Evolutionary conservation across 306 rosid genomes (phyloP), one percentile per base, ranked within the genome.

Genomic region (Fagus sylvatica): DNA sequence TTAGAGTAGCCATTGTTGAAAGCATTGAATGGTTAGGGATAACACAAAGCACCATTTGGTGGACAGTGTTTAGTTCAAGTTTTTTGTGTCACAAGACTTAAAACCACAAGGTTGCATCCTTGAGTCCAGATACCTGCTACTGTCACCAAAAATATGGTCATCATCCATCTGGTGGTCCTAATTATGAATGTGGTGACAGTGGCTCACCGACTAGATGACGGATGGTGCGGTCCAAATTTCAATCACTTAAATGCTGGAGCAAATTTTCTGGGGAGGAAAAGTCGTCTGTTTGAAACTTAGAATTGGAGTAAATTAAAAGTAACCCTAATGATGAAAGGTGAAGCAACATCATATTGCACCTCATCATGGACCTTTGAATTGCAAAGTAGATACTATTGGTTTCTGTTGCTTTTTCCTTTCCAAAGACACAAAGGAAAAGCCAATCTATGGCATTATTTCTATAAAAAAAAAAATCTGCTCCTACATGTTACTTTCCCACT

Each of bases 331-430:
- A 75, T 72, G 73, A 83, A 82, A 72, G 84, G 72, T 75, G 82
- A 80, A 72, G 80, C 91, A 82, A 75, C 82, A 85, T 87, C 82
- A 85, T 84, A 13, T 55, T 77, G 73, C 54, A 43, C 75, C 73
- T 80, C 87, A 87, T 87, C 37, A 87, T 85, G 76, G 78, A 76
- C 69, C 76, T 80, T 80, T 62, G 79, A 78, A 66, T 66, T 34
- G 80, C 85, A 56, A 37, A 76, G 78, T 67, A 73, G 82, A 48
- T 49, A n/a, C 53, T 34, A 2, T 60, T 62, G 15, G 48, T 30
- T 36, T 51, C 46, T 16, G 51, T 54, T 37, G 65, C 76, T 43
- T 62, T 54, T 49, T 40, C 46, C 74, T 37, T 75, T 16, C 53
- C 51, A 80, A 61, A 70, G 57, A 48, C 46, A 69, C 60, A 71